Conservation (phyloP, 352 stramenopile genomes). For the Saprolegnia parasitica region DNA sequence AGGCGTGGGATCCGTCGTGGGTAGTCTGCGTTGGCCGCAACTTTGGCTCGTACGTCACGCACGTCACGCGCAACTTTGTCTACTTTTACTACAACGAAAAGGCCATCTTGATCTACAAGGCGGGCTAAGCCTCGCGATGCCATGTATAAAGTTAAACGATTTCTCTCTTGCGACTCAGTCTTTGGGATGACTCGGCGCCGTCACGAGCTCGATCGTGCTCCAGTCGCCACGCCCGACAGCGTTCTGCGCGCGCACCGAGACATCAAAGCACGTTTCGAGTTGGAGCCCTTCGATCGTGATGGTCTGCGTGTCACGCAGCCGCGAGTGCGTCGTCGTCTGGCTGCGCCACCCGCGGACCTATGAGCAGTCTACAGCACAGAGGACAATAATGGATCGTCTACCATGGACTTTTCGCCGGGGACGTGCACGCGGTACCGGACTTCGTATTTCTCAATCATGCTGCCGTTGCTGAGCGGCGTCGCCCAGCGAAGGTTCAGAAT, state of each 20-base stretch:
- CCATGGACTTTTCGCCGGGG: slow-evolving; percentile 33
- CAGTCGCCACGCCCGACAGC: slow-evolving; percentile 55
- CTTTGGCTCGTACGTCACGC: slow-evolving; percentile 91
- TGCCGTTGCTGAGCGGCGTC: slow-evolving; percentile 60
- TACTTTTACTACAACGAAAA: slow-evolving; percentile 91
- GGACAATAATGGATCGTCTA: slow-evolving; percentile 1
- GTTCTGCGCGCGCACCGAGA: slow-evolving; percentile 58
- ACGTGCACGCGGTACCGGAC: slow-evolving; percentile 45
- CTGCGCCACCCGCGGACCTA: slow-evolving; percentile 25
- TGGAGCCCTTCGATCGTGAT: slow-evolving; percentile 47
- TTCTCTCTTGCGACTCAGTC: not conserved
- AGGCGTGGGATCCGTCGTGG: slow-evolving; percentile 75
- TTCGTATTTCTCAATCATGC: slow-evolving; percentile 69
- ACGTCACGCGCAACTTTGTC: slow-evolving; percentile 89
- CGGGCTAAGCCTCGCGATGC: slow-evolving; percentile 54
- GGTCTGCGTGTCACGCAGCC: slow-evolving; percentile 41
- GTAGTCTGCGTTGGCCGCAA: slow-evolving; percentile 87
- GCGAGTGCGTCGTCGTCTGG: slow-evolving; percentile 25
- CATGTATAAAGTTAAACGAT: not conserved
- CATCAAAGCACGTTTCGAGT: slow-evolving; percentile 57
- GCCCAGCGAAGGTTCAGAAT: slow-evolving; percentile 46
- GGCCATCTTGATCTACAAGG: slow-evolving; percentile 82
- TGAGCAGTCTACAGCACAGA: not conserved
- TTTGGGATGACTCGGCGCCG: slow-evolving; percentile 3
- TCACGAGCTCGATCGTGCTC: slow-evolving; percentile 31